A percentile compares a stretch with the other conserved stretches of the same genome.
Conservation (phyloP, 768 basidiomycete genomes). For the Lentinula sp. region DNA sequence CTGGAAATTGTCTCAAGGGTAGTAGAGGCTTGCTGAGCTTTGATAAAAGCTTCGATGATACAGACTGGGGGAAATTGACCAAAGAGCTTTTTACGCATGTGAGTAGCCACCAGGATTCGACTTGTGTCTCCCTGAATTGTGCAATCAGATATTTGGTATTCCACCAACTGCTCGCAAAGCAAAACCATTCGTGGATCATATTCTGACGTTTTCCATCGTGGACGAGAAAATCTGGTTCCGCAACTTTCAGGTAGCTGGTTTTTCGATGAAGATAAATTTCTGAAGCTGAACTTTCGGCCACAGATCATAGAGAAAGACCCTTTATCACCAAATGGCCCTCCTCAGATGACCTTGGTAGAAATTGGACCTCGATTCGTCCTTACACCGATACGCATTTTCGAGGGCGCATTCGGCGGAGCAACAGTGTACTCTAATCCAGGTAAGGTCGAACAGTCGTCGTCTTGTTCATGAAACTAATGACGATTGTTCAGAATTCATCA, state of each 20-base stretch:
- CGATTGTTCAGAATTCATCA: constrained; percentile 71
- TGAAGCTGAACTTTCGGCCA: not conserved
- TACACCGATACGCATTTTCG: constrained; percentile 96
- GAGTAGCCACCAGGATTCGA: constrained; percentile 21
- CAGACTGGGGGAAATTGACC: constrained; percentile 77
- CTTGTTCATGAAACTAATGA: not conserved
- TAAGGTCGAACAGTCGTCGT: constrained; percentile 25
- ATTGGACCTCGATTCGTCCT: constrained; percentile 97
- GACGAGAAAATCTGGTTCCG: constrained; percentile 99
- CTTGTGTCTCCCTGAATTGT: not conserved
- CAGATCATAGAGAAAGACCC: constrained; percentile 96
- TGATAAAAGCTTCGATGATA: constrained; percentile 84
- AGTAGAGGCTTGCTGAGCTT: constrained; percentile 90
- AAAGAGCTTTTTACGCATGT: constrained; percentile 96
- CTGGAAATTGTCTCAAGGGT: constrained; percentile 96
- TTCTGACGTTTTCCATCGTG: constrained; percentile 92
- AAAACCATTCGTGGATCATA: constrained; percentile 97
- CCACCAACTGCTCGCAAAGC: constrained; percentile 85
- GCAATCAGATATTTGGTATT: constrained; percentile 83
- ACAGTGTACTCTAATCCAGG: constrained; percentile 96
- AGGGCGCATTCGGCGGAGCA: constrained; percentile 93
- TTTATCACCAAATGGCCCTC: constrained; percentile 76
- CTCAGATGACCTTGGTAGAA: constrained; percentile 85
- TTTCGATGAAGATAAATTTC: not conserved
- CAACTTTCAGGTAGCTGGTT: constrained; percentile 80